These are phyloP conservation scores for Fibroporia radiculosa DNA, from an alignment of 768 basidiomycete genomes.

Conservation along the genomic window DNA sequence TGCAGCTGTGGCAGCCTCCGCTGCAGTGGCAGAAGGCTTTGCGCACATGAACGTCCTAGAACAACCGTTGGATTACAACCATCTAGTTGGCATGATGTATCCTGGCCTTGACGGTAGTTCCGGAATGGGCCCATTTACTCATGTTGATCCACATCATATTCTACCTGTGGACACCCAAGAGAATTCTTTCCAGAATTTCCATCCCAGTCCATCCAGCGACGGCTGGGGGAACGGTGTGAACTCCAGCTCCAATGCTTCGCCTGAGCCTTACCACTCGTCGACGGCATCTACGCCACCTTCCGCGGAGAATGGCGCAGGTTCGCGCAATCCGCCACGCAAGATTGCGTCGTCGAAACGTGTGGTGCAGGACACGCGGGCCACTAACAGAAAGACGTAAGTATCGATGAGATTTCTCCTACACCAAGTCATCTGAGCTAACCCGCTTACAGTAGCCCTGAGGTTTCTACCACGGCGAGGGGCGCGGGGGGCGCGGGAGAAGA, in stretches of 20 bases:
- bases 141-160: conserved; percentile 92
- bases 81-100: conserved; percentile 62
- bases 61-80: conserved; percentile 49
- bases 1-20: conserved; percentile 55
- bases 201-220: conserved; percentile 76
- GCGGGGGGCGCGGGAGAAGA: conserved; percentile 49
- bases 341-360: conserved; percentile 60
- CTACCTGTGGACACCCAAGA: conserved; percentile 37
- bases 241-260: conserved; percentile 67
- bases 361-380: conserved; percentile 35
- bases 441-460: conserved; percentile 51
- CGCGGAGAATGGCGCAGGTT: conserved; percentile 37
- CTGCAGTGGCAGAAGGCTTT: conserved; percentile 68
- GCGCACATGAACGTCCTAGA: conserved; percentile 58
- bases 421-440: neutral
- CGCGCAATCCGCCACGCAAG: conserved; percentile 39
- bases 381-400: conserved; percentile 38
- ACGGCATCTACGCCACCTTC: conserved; percentile 72
- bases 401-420: neutral
- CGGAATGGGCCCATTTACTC: conserved; percentile 47
- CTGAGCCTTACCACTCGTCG: conserved; percentile 62
- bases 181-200: conserved; percentile 43
- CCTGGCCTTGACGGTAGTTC: conserved; percentile 35
- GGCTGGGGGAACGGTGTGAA: conserved; percentile 66
- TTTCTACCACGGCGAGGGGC: conserved; percentile 30